A percentile compares a stretch with the other conserved stretches of the same genome.
These are phyloP conservation scores for Mallotus repandus DNA, from an alignment of 441 rosid species.

Conservation along the genomic window DNA sequence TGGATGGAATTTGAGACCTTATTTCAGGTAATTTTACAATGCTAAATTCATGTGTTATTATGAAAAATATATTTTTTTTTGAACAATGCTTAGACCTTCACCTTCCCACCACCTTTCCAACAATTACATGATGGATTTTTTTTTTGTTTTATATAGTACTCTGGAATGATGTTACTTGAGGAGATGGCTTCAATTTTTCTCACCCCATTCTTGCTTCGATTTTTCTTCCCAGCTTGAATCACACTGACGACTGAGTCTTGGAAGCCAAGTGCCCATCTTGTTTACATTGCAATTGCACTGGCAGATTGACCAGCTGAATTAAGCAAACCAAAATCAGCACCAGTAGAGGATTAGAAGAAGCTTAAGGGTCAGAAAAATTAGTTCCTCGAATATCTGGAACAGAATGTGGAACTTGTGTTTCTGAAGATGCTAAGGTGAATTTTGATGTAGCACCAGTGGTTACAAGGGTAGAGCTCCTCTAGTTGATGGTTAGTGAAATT, in stretches of 20 bases:
- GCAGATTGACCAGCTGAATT: slow-evolving; percentile 49
- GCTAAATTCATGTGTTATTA: background rate
- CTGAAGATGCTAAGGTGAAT: too few species aligned
- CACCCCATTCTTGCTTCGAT: slow-evolving; percentile 86
- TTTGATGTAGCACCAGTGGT: too few species aligned
- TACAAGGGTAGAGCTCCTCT: too few species aligned
- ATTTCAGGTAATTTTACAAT: slow-evolving; percentile 64
- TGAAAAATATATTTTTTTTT: background rate
- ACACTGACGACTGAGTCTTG: too few species aligned
- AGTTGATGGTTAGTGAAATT: too few species aligned
- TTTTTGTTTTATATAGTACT: slow-evolving; percentile 51
- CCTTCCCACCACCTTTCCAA: background rate
- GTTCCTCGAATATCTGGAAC: too few species aligned
- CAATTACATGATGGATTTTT: background rate
- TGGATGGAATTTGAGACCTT: slow-evolving; percentile 84
- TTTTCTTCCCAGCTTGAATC: too few species aligned
- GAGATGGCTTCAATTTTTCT: slow-evolving; percentile 98
- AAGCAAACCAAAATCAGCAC: slow-evolving; percentile 81
- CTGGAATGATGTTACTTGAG: slow-evolving; percentile 96
- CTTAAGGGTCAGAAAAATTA: too few species aligned
- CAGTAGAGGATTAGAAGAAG: too few species aligned
- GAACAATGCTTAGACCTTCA: background rate
- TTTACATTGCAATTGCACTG: slow-evolving; percentile 51
- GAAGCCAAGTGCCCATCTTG: slow-evolving; percentile 67
- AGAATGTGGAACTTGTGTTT: too few species aligned